Percentiles rank a stretch among this genome's conserved stretches.
These are phyloP conservation scores for Adansonia grandidieri DNA, from an alignment of 441 rosid genomes.

Conservation along the genomic window DNA sequence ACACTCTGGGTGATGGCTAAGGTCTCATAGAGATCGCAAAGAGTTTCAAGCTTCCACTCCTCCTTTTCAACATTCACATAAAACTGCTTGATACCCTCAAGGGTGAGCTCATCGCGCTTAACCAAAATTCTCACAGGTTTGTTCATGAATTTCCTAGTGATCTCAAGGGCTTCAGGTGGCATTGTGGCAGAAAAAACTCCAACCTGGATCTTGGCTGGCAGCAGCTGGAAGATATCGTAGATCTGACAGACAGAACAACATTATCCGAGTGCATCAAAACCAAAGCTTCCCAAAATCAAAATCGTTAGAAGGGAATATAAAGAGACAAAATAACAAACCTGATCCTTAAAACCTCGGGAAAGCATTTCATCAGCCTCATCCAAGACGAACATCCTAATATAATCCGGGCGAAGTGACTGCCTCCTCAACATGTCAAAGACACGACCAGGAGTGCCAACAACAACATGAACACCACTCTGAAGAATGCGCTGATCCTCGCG, in stretches of 20 bases:
- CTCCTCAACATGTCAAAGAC: conserved; percentile 71
- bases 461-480: conserved; percentile 68
- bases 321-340: conserved; percentile 38
- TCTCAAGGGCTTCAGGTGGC: conserved; percentile 71
- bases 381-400: conserved; percentile 63
- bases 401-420: conserved; percentile 61
- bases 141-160: conserved; percentile 66
- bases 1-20: conserved; percentile 68
- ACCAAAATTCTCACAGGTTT: conserved; percentile 65
- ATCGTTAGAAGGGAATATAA: not conserved
- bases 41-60: conserved; percentile 56
- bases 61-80: conserved; percentile 52
- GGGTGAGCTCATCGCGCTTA: conserved; percentile 69
- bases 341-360: conserved; percentile 69
- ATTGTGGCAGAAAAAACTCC: conserved; percentile 69
- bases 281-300: not conserved
- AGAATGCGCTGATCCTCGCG: conserved; percentile 71
- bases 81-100: conserved; percentile 70
- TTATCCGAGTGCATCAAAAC: not conserved
- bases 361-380: conserved; percentile 82
- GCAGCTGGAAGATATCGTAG: conserved; percentile 61
- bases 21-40: conserved; percentile 58
- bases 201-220: conserved; percentile 57
- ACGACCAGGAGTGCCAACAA: conserved; percentile 75
- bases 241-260: conserved; percentile 39